Conservation (phyloP, 805 yeast species). For the Ogataea naganishii region DNA sequence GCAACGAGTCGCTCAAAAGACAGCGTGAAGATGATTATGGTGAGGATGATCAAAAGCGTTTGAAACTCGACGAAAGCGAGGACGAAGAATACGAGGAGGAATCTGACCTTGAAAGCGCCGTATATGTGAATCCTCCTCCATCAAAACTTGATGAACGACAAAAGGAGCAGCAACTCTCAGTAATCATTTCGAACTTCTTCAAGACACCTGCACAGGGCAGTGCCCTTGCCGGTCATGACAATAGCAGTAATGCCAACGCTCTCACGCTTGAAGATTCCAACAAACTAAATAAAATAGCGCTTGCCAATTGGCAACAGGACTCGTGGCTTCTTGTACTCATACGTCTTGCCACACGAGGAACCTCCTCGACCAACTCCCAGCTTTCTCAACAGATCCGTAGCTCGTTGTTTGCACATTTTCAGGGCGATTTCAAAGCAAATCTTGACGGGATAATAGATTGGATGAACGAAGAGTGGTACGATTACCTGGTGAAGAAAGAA, state of each 20-base stretch:
- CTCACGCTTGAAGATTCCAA: slow-evolving; percentile 9
- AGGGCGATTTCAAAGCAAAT: slow-evolving; percentile 62
- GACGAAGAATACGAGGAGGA: slow-evolving; percentile 19
- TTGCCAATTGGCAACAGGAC: slow-evolving; percentile 44
- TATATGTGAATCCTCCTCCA: slow-evolving; percentile 49
- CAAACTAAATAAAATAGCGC: slow-evolving; percentile 46
- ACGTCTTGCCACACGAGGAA: slow-evolving; percentile 77
- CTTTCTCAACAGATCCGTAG: slow-evolving; percentile 58
- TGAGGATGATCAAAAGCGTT: slow-evolving; percentile 11
- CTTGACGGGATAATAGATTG: slow-evolving; percentile 78
- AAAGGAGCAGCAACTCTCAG: slow-evolving; percentile 46
- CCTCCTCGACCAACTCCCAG: slow-evolving; percentile 20
- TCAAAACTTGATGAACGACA: slow-evolving; percentile 39
- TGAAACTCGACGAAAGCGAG: slow-evolving; percentile 5
- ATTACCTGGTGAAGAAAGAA: slow-evolving; percentile 29
- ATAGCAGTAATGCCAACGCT: slow-evolving; percentile 1
- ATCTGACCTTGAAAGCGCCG: slow-evolving; percentile 21
- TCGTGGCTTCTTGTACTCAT: slow-evolving; percentile 74
- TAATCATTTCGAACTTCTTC: slow-evolving; percentile 54
- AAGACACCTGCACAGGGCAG: no score
- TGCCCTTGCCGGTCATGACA: slow-evolving; percentile 26
- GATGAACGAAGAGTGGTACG: slow-evolving; percentile 93
- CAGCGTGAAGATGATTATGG: slow-evolving; percentile 16
- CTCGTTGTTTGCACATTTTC: slow-evolving; percentile 62
- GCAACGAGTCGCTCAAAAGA: slow-evolving; percentile 7